Evolutionary conservation across 176 grass and related monocot species (phyloP), one percentile per base, ranked within the genome.

Genomic region (Bonia amplexicaulis): DNA sequence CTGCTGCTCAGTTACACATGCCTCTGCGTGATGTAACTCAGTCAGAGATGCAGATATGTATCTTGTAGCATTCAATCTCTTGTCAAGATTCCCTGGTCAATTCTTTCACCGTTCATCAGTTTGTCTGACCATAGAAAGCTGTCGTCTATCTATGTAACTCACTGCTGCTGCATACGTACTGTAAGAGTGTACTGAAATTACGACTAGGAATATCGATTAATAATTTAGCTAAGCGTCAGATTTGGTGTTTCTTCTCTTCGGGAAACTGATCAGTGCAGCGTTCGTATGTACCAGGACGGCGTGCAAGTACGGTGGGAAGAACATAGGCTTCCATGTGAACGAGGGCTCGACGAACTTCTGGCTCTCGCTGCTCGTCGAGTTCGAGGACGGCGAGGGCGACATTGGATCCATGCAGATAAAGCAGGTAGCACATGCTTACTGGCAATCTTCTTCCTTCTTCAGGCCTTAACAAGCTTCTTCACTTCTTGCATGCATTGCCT

Each of bases 331-430:
- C 87, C 97, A 85, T 74, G 91, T 96, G 53, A 96, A 96, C 41
- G 93, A 96, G 81, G 97, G 97, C 20, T 99, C 97, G 11, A 99
- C 97, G 2, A 74, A 79, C 73, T 99, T 91, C 85, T 99, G 97
- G 97, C 86, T 99, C 22, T 99, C 93, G 13, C 90, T 99, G 70
- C 89, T 99, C 40, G 82, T 99, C 74, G 97, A 96, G 88, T 99
- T 92, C 64, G 93, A 99, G 92, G 90, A 94, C 84, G 97, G 87
- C 22, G 88, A 96, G 80, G 97, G 97, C 37, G 97, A 99, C 83
- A 88, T 99, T 61, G 97, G 96, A 82, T 89, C 97, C 86, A 96
- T 99, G 93, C 93, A 94, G 80, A 91, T 99, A 11, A 88, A 93
- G 91, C 97, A 94, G 88, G 96, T 93, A 91, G 2, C 42, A 1